Conservation (phyloP, 1,284 basidiomycete species). For the Pseudomicrostroma phylloplanum region DNA sequence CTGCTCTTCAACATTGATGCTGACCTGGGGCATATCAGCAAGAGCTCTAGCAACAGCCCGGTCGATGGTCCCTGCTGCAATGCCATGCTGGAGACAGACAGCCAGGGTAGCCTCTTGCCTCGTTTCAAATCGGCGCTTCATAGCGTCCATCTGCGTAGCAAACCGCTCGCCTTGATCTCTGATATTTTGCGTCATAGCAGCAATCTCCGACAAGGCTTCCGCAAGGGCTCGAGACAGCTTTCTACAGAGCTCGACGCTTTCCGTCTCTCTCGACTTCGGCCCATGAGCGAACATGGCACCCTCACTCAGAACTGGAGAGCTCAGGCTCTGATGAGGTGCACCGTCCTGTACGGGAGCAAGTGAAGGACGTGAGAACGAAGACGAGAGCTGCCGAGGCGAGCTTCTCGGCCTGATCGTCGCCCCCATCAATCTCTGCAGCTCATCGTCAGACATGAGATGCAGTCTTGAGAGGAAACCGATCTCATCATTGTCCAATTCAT, state of each 20-base stretch:
- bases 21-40: constrained; percentile 3
- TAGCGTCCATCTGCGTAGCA: neutral
- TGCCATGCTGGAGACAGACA: constrained; percentile 10
- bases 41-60: constrained; percentile 9
- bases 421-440: constrained; percentile 12
- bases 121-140: constrained; percentile 6
- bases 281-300: neutral
- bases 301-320: neutral
- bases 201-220: constrained; percentile 3
- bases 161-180: neutral
- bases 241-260: constrained; percentile 1
- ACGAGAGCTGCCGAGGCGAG: constrained; percentile 3
- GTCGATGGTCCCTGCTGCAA: constrained; percentile 9
- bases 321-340: neutral
- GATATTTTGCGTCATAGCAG: neutral
- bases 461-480: constrained; percentile 9
- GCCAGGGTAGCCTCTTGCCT: constrained; percentile 8
- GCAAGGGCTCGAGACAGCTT: constrained; percentile 9
- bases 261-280: neutral
- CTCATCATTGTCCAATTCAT: neutral
- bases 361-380: neutral
- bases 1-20: constrained; percentile 1
- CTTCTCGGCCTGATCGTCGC: neutral
- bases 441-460: constrained; percentile 13
- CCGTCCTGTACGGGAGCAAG: neutral